Percentiles rank a stretch among this genome's conserved stretches.
These are phyloP conservation scores for Chiua virens DNA, from an alignment of 768 basidiomycete genomes.

Conservation along the genomic window DNA sequence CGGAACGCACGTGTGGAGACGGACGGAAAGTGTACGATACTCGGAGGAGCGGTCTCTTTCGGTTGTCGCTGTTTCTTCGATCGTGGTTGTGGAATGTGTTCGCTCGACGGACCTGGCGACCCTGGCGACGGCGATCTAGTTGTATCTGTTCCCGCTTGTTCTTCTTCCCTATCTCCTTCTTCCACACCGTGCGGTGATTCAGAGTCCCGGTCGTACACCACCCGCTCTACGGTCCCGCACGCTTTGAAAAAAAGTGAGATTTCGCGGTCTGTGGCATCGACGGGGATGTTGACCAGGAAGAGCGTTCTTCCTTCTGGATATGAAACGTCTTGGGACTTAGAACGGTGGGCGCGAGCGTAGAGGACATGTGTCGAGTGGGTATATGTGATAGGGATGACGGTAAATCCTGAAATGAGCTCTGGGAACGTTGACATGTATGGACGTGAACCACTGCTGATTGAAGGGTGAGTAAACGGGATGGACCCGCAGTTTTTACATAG, in stretches of 20 bases:
- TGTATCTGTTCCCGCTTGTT: background rate
- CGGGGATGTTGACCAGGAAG: constrained; percentile 87
- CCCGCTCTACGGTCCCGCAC: constrained; percentile 74
- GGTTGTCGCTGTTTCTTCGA: constrained; percentile 32
- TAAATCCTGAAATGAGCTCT: constrained; percentile 33
- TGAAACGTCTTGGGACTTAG: constrained; percentile 38
- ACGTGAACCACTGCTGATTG: too few relatives aligned
- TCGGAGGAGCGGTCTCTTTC: constrained; percentile 39
- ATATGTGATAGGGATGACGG: constrained; percentile 41
- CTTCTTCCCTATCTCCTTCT: constrained; percentile 33
- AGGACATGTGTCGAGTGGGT: constrained; percentile 58
- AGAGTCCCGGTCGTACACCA: constrained; percentile 58
- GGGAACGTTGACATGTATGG: constrained; percentile 18
- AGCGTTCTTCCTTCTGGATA: constrained; percentile 67
- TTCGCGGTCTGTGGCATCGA: constrained; percentile 84
- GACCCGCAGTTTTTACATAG: too few relatives aligned
- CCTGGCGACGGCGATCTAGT: background rate
- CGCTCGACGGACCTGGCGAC: background rate
- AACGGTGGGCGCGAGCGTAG: constrained; percentile 70
- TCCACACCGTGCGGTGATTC: constrained; percentile 17
- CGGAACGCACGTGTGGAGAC: constrained; percentile 53
- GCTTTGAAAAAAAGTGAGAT: constrained; percentile 73
- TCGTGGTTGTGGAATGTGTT: constrained; percentile 21
- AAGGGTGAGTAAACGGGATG: too few relatives aligned
- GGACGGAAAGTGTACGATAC: constrained; percentile 60